These are phyloP conservation scores for Nymphaea thermarum DNA, from an alignment of 164 flowering plant species.

Conservation along the genomic window DNA sequence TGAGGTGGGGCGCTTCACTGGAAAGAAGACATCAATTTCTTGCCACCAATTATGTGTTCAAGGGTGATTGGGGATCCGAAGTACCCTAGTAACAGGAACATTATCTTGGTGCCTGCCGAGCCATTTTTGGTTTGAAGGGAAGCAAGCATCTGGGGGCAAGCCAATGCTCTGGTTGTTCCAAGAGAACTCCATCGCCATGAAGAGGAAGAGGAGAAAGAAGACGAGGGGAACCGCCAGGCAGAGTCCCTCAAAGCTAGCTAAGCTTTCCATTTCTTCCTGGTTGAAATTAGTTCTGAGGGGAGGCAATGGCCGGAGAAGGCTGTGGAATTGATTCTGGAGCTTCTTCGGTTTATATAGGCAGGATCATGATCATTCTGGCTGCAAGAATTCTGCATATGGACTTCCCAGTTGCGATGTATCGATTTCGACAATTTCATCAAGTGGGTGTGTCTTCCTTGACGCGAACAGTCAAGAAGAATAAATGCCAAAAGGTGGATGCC, in stretches of 20 bases:
- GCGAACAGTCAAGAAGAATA: no score
- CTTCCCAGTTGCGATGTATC: no score
- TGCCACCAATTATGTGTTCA: not conserved
- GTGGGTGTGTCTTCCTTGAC: no score
- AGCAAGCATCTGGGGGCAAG: not conserved
- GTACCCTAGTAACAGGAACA: not conserved
- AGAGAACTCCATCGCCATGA: not conserved
- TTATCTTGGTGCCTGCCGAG: not conserved
- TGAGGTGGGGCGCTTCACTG: no score
- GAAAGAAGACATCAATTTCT: not conserved
- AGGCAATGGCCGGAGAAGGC: not conserved
- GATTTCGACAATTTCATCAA: no score
- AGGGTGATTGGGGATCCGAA: not conserved
- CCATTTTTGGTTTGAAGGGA: not conserved
- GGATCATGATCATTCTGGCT: not conserved
- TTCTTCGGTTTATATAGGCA: not conserved
- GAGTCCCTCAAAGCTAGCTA: not conserved
- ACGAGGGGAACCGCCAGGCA: not conserved
- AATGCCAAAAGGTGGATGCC: no score
- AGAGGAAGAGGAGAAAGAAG: not conserved
- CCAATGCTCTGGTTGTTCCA: not conserved
- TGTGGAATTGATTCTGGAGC: not conserved
- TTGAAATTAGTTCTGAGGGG: not conserved
- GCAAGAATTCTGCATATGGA: no score
- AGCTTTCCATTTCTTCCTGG: not conserved